Percentiles rank a stretch among this genome's conserved stretches.
phyloP scores from a whole-genome alignment of 352 stramenopile species.

The Globisporangium alternatum region DNA sequence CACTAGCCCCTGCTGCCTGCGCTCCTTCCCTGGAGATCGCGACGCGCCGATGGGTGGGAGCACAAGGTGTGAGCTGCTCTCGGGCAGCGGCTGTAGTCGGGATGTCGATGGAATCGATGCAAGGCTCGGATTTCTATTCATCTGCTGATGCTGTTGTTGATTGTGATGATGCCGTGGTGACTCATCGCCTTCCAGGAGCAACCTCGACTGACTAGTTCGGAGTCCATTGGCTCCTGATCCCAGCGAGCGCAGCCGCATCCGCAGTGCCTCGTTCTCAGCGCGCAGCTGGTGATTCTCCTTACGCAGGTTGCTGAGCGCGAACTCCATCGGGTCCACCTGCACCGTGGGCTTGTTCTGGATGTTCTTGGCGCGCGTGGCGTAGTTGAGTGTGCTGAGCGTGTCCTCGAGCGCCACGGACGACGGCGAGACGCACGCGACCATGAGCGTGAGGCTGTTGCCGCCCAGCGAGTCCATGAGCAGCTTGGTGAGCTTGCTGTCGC shows the following conservation, averaged over 20 bases:
- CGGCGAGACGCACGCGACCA: slow-evolving; percentile 82
- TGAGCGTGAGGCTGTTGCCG: slow-evolving; percentile 77
- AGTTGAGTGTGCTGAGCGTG: slow-evolving; percentile 84
- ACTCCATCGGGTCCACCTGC: slow-evolving; percentile 63
- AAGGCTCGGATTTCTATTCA: slow-evolving; percentile 20
- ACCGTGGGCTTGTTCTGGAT: slow-evolving; percentile 81
- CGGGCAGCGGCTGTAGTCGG: slow-evolving; percentile 26
- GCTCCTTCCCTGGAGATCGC: slow-evolving; percentile 17
- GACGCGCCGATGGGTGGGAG: slow-evolving; percentile 8
- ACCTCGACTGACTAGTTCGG: slow-evolving; percentile 11
- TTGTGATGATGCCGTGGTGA: background rate
- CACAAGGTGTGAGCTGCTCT: slow-evolving; percentile 9
- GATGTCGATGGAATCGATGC: slow-evolving; percentile 24
- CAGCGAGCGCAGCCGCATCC: slow-evolving; percentile 38
- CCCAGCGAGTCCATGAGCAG: slow-evolving; percentile 83
- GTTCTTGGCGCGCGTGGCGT: slow-evolving; percentile 80
- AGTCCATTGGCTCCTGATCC: slow-evolving; percentile 9
- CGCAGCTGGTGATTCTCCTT: slow-evolving; percentile 62
- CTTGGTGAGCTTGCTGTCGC: slow-evolving; percentile 86
- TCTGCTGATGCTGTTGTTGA: background rate
- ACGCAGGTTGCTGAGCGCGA: slow-evolving; percentile 53
- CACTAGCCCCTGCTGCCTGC: background rate
- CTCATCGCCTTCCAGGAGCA: slow-evolving; percentile 4
- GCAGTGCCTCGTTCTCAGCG: slow-evolving; percentile 57
- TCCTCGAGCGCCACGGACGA: slow-evolving; percentile 57